Evolutionary conservation across 106 monocot genomes (phyloP).

Genomic region (Phalaenopsis equestris): DNA sequence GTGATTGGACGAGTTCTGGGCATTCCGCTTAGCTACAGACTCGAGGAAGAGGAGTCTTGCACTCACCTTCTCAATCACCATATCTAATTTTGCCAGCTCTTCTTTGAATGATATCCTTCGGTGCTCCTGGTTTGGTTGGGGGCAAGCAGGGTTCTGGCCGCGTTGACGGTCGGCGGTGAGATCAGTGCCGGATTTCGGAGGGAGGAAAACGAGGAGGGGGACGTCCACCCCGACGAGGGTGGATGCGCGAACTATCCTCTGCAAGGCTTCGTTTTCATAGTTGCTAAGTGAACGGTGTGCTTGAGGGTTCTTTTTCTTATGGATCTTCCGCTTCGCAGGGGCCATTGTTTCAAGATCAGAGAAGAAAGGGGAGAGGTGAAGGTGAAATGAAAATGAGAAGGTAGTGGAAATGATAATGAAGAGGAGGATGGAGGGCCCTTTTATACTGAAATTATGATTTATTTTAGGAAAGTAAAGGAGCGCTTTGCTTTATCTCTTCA

Average conservation of each 20-base stretch:
- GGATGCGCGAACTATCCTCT: neutral
- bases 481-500: too few species aligned
- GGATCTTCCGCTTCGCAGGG: neutral
- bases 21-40: neutral
- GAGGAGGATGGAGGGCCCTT: neutral
- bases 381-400: neutral
- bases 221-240: neutral
- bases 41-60: neutral
- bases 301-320: neutral
- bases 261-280: neutral
- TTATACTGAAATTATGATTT: neutral
- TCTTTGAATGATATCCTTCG: neutral
- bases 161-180: neutral
- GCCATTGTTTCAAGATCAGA: neutral
- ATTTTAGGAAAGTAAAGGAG: neutral
- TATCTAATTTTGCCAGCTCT: neutral
- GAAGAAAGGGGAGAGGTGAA: neutral
- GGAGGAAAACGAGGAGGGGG: neutral
- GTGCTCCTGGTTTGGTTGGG: neutral
- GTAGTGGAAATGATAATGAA: neutral
- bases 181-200: neutral
- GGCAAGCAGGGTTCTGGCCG: neutral
- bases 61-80: neutral
- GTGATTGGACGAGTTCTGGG: neutral
- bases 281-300: neutral